A percentile compares a stretch with the other conserved stretches of the same genome.
Evolutionary conservation across 306 rosid genomes (phyloP).

Genomic region (Astragalus membranaceus): DNA sequence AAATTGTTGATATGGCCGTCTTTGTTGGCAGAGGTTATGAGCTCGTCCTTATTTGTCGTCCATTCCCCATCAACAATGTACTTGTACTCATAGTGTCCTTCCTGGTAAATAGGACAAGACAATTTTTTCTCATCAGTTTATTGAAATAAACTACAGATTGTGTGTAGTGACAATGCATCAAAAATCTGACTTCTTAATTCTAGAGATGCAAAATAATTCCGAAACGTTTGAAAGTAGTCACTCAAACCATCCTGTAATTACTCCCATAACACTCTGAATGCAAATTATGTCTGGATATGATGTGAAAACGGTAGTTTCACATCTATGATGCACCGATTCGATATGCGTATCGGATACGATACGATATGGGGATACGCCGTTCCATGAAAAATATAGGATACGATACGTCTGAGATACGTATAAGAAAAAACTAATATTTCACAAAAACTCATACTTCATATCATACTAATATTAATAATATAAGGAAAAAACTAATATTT

Average conservation of each 20-base stretch:
- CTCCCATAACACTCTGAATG: not conserved
- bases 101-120: slow-evolving; percentile 42
- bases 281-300: not conserved
- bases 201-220: not conserved
- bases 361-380: too few relatives aligned
- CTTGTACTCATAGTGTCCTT: slow-evolving; percentile 93
- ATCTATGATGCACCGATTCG: too few relatives aligned
- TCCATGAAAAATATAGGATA: too few relatives aligned
- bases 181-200: not conserved
- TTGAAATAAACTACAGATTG: not conserved
- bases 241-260: not conserved
- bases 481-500: too few relatives aligned
- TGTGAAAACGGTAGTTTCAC: not conserved
- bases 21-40: slow-evolving; percentile 51
- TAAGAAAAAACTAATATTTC: too few relatives aligned
- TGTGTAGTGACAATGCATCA: not conserved
- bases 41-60: slow-evolving; percentile 48
- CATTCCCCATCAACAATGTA: slow-evolving; percentile 82
- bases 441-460: too few relatives aligned
- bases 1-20: slow-evolving; percentile 89
- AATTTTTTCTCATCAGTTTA: not conserved
- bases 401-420: too few relatives aligned
- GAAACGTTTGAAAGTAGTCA: not conserved
- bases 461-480: too few relatives aligned
- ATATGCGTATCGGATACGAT: too few relatives aligned